Percentiles rank a stretch among this genome's conserved stretches.
Conservation (phyloP, 805 yeast species). For the Metschnikowia borealis region DNA sequence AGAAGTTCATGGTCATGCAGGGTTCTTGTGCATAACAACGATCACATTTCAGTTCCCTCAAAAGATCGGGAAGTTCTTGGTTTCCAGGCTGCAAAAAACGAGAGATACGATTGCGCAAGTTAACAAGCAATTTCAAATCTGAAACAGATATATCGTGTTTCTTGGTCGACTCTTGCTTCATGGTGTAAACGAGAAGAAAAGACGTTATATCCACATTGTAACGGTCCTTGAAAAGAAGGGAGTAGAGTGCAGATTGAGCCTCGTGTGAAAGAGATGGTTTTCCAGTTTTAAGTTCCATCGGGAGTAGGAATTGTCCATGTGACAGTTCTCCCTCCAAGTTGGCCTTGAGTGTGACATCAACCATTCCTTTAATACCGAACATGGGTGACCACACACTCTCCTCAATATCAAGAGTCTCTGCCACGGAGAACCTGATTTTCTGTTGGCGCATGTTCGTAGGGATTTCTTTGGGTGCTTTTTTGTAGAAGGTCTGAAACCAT, state of each 20-base stretch:
- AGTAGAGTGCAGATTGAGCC: constrained; percentile 83
- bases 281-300: constrained; percentile 91
- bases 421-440: constrained; percentile 46
- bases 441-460: constrained; percentile 27
- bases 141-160: constrained; percentile 48
- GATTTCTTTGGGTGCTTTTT: constrained; percentile 19
- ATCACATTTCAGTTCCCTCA: constrained; percentile 54
- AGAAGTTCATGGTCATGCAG: constrained; percentile 64
- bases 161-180: constrained; percentile 48
- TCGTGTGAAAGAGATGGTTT: constrained; percentile 62
- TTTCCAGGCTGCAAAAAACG: constrained; percentile 49
- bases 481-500: constrained; percentile 50
- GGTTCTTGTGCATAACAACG: constrained; percentile 50
- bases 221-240: constrained; percentile 72
- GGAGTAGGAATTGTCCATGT: constrained; percentile 53
- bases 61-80: constrained; percentile 50
- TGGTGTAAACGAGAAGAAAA: constrained; percentile 69
- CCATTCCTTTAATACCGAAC: constrained; percentile 83
- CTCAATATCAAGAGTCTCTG: constrained; percentile 75
- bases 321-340: constrained; percentile 32
- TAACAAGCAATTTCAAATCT: constrained; percentile 66
- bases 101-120: constrained; percentile 69
- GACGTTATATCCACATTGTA: constrained; percentile 65
- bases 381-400: constrained; percentile 90
- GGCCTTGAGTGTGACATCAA: constrained; percentile 82